phyloP scores from a whole-genome alignment of 371 early-diverging fungal species.

The Dichotomocladium elegans region DNA sequence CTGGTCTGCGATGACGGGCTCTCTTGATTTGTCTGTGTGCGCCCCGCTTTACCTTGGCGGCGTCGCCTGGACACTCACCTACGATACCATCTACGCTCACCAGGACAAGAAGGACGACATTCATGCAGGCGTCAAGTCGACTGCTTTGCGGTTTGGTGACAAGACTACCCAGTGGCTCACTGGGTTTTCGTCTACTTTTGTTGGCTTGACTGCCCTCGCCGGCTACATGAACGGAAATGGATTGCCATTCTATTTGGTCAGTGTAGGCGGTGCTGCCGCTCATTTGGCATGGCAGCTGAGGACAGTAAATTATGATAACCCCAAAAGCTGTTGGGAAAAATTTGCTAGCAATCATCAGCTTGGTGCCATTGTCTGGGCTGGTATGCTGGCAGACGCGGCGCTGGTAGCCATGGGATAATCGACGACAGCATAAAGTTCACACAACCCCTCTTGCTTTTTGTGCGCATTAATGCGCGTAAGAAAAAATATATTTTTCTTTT shows the following conservation, averaged over 20 bases:
- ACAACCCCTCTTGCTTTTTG: neutral
- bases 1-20: constrained; percentile 88
- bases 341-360: constrained; percentile 77
- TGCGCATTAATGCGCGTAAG: neutral
- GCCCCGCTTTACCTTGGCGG: constrained; percentile 87
- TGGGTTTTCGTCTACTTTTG: constrained; percentile 68
- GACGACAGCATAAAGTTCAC: neutral
- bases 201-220: constrained; percentile 64
- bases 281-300: constrained; percentile 83
- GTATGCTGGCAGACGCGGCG: constrained; percentile 58
- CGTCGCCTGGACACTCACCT: constrained; percentile 91
- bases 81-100: constrained; percentile 96
- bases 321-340: constrained; percentile 65
- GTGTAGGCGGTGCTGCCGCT: constrained; percentile 69
- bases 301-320: constrained; percentile 65
- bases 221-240: constrained; percentile 84
- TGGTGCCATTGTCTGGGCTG: constrained; percentile 73
- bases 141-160: constrained; percentile 84
- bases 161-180: constrained; percentile 69
- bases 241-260: constrained; percentile 64
- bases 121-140: constrained; percentile 86
- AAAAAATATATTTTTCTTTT: neutral
- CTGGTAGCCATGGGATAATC: constrained; percentile 1
- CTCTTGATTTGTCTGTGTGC: constrained; percentile 61
- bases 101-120: constrained; percentile 92